These are phyloP conservation scores for Geosiphon pyriformis DNA, from an alignment of 192 early-diverging fungal genomes.

Conservation along the genomic window DNA sequence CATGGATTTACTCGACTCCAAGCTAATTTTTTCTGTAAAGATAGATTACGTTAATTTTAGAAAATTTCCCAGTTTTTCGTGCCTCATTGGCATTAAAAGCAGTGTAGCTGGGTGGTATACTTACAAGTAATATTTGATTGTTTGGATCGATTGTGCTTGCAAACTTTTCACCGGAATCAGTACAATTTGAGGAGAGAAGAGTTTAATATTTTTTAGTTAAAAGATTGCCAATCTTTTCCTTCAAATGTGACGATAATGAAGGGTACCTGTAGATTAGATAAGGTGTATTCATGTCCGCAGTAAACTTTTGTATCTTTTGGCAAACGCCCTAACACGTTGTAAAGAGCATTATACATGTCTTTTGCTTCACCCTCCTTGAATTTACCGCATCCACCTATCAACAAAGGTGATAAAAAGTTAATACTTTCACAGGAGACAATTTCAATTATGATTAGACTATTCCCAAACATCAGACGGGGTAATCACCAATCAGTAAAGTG, in stretches of 20 bases:
- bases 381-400: constrained; percentile 46
- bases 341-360: constrained; percentile 54
- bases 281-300: constrained; percentile 56
- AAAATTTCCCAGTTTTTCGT: no score
- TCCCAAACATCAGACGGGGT: not conserved
- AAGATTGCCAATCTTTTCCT: no score
- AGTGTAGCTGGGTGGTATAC: no score
- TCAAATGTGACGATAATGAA: no score
- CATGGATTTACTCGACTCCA: constrained; percentile 41
- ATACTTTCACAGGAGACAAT: not conserved
- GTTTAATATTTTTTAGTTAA: no score
- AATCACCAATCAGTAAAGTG: constrained; percentile 43
- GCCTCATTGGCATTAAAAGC: no score
- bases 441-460: not conserved
- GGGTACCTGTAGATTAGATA: constrained; percentile 44
- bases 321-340: constrained; percentile 46
- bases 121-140: constrained; percentile 50
- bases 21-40: constrained; percentile 50
- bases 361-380: constrained; percentile 55
- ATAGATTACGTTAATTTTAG: no score
- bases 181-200: no score
- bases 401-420: not conserved
- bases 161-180: no score
- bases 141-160: constrained; percentile 69
- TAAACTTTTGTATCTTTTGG: constrained; percentile 60